Evolutionary conservation across 768 basidiomycete genomes (phyloP).

Genomic region (Royoungia palumana): DNA sequence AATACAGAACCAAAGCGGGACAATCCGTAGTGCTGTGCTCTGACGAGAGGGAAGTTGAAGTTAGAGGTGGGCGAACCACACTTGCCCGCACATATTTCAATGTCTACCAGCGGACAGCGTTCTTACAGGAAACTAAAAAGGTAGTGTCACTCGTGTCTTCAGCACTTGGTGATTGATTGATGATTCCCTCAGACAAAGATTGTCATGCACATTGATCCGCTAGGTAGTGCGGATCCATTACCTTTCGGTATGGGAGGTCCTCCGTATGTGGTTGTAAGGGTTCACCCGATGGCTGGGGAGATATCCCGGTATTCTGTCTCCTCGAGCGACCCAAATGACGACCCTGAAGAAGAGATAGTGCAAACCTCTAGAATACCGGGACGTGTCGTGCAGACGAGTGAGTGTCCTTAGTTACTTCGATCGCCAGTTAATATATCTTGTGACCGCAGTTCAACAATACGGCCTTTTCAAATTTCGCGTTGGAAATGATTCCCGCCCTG

Average conservation of each 20-base stretch:
- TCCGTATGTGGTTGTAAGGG: slow-evolving; percentile 75
- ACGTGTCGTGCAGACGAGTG: slow-evolving; percentile 80
- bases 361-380: slow-evolving; percentile 70
- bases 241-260: slow-evolving; percentile 67
- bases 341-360: slow-evolving; percentile 78
- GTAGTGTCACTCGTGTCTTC: slow-evolving; percentile 36
- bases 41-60: slow-evolving; percentile 75
- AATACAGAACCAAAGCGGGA: slow-evolving; percentile 65
- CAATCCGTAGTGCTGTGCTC: slow-evolving; percentile 71
- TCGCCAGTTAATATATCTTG: background rate
- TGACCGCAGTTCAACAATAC: slow-evolving; percentile 70
- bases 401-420: slow-evolving; percentile 24
- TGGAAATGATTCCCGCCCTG: slow-evolving; percentile 70
- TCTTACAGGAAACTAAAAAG: slow-evolving; percentile 76
- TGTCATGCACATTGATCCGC: slow-evolving; percentile 79
- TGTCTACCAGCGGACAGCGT: slow-evolving; percentile 79
- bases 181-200: slow-evolving; percentile 65
- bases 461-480: slow-evolving; percentile 88
- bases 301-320: slow-evolving; percentile 75
- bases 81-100: slow-evolving; percentile 85
- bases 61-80: slow-evolving; percentile 55
- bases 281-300: slow-evolving; percentile 82
- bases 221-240: slow-evolving; percentile 71
- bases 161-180: slow-evolving; percentile 9
- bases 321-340: slow-evolving; percentile 71